Evolutionary conservation across 2,329 filamentous ascomycete species (phyloP).

Genomic region (Rosellinia necatrix): DNA sequence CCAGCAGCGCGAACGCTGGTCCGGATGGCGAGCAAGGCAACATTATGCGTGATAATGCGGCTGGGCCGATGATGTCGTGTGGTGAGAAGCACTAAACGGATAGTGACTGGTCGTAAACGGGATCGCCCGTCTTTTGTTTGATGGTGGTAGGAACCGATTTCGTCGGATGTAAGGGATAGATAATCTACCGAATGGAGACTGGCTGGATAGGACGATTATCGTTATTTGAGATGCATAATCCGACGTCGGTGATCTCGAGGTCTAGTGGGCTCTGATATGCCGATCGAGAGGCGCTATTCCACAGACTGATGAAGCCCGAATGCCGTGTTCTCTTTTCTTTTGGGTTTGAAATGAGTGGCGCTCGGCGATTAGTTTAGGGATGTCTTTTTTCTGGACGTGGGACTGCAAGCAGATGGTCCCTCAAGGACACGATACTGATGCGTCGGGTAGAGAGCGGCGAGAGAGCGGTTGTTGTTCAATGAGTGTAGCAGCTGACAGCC

Average conservation of each 20-base stretch:
- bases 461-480: neutral
- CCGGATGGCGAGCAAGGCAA: constrained; percentile 8
- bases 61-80: neutral
- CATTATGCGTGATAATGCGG: constrained; percentile 5
- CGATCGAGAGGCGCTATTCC: neutral
- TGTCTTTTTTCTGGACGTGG: neutral
- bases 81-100: neutral
- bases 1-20: constrained; percentile 48
- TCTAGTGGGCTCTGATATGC: neutral
- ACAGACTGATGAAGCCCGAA: no score
- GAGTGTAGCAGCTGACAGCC: constrained; percentile 11
- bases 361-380: neutral
- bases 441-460: constrained; percentile 5
- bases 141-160: neutral
- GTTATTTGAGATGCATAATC: neutral
- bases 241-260: neutral
- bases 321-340: no score
- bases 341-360: constrained; percentile 9
- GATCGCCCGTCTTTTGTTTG: neutral
- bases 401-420: constrained; percentile 4
- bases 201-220: neutral
- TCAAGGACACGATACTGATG: constrained; percentile 23
- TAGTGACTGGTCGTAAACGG: neutral
- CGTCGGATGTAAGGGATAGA: neutral
- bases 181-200: neutral